These are phyloP conservation scores for Lachnellula subtilissima DNA, from an alignment of 2,329 filamentous ascomycete species.

Conservation along the genomic window DNA sequence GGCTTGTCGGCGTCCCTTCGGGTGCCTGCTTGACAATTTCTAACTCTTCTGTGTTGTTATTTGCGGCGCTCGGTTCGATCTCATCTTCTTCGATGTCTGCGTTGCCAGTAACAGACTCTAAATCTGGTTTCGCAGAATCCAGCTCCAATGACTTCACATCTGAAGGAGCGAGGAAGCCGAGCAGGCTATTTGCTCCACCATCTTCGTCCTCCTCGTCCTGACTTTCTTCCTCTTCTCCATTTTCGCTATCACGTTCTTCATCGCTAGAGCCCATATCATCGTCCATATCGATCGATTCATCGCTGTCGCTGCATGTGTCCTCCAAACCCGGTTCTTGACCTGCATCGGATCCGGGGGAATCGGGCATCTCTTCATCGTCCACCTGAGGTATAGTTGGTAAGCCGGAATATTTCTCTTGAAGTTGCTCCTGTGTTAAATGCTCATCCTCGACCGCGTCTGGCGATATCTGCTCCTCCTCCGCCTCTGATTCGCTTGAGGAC, in stretches of 20 bases:
- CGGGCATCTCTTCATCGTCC: constrained; percentile 28
- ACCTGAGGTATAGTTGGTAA: constrained; percentile 43
- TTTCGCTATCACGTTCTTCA: constrained; percentile 38
- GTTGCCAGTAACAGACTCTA: constrained; percentile 5
- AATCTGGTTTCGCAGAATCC: constrained; percentile 12
- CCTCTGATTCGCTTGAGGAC: constrained; percentile 60
- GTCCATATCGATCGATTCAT: constrained; percentile 66
- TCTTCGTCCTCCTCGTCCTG: constrained; percentile 35
- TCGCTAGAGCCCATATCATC: constrained; percentile 60
- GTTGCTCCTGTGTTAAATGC: constrained; percentile 62
- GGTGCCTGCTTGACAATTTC: constrained; percentile 9
- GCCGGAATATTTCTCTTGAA: constrained; percentile 64
- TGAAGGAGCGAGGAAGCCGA: constrained; percentile 31
- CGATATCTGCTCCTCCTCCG: constrained; percentile 41
- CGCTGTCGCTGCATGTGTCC: constrained; percentile 43
- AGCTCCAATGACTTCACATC: constrained; percentile 32
- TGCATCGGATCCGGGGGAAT: not conserved
- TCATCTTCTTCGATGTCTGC: constrained; percentile 22
- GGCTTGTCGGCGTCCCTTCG: constrained; percentile 25
- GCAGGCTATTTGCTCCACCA: constrained; percentile 38
- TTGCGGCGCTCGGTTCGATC: not conserved
- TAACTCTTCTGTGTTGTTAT: not conserved
- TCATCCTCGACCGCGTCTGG: constrained; percentile 54
- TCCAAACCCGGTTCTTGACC: constrained; percentile 2
- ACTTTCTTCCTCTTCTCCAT: constrained; percentile 36